Base-by-base conservation (phyloP, 371 early-diverging fungal genomes). In the Rhizopus stolonifer region DNA sequence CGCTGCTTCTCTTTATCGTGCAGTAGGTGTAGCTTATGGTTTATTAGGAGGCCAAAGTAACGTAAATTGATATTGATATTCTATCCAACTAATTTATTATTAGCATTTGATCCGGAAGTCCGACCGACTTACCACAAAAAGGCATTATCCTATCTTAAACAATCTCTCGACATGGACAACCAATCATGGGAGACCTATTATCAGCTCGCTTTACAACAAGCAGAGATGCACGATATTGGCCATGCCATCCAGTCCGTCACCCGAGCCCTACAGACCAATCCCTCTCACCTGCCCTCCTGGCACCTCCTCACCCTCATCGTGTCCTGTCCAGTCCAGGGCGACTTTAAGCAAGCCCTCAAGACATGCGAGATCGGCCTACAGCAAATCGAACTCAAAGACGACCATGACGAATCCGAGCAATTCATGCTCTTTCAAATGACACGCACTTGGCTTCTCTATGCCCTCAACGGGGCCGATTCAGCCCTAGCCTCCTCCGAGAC, bases 291-390 rank as follows among this genome's bases (percentile, higher is more conserved):
- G 24, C 79, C 88, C 4, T 86, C 91, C 1, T 96, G 94, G 93
- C 91, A 96, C 63, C 72, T 96, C 19, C 65, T 96, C 14, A 88
- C 85, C 0, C 74, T 95, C 36, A 64, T 92, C 15, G 69, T 89
- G 14, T 86, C 91, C 2, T 82, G 86, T n/a, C 72, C 74, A 10
- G 48, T 39, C 4, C 75, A 70, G 40, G 57, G 61, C 6, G 70
- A 70, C 32, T 47, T 67, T 42, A 38, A 42, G 9, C 70, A 83
- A 47, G 95, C 92, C 0, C 60, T 90, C 45, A 75, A 82, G 42
- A 78, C 91, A 6, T 91, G 89, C 61, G 81, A 91, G 19, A 79
- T 86, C 10, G 94, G 89, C 0, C 64, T 89, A 54, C 74, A 78
- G 58, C 86, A 89, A 56, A 31, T 29, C 21, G 36, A 60, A 1